These are phyloP conservation scores for Dothideomycetes sp. DNA, from an alignment of 2,329 filamentous ascomycete genomes.

Conservation along the genomic window DNA sequence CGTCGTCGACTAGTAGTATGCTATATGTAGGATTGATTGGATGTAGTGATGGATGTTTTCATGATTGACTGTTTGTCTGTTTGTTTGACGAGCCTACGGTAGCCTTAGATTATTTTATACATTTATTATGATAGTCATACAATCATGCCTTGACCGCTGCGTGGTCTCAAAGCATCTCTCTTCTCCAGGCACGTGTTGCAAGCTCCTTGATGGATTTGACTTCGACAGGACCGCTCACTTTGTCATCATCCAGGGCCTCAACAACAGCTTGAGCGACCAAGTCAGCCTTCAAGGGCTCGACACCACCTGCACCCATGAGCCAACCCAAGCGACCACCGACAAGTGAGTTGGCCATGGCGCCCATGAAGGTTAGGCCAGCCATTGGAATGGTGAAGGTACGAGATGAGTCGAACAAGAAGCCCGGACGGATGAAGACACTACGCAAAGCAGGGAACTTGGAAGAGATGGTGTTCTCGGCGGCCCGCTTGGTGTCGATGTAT, in stretches of 20 bases:
- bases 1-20: too few species aligned
- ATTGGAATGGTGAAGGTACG: constrained; percentile 76
- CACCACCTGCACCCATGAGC: constrained; percentile 71
- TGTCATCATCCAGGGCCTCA: constrained; percentile 69
- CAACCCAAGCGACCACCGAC: constrained; percentile 66
- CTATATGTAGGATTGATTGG: too few species aligned
- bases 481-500: constrained; percentile 86
- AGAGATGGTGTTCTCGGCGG: constrained; percentile 57
- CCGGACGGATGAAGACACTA: constrained; percentile 71
- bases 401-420: constrained; percentile 81
- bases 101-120: too few species aligned
- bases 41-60: too few species aligned
- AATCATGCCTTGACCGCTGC: too few species aligned
- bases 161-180: constrained; percentile 77
- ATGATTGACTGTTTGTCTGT: too few species aligned
- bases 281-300: constrained; percentile 82
- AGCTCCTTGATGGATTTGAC: constrained; percentile 71
- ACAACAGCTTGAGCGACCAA: constrained; percentile 81
- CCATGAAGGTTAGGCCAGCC: constrained; percentile 66
- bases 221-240: constrained; percentile 66
- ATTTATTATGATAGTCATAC: too few species aligned
- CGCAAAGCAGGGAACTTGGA: constrained; percentile 47
- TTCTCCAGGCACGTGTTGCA: constrained; percentile 77
- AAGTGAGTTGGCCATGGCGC: constrained; percentile 65
- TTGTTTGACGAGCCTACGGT: too few species aligned